These are phyloP conservation scores for Sporothrix curviconia DNA, from an alignment of 2,329 filamentous ascomycete species.

Conservation along the genomic window DNA sequence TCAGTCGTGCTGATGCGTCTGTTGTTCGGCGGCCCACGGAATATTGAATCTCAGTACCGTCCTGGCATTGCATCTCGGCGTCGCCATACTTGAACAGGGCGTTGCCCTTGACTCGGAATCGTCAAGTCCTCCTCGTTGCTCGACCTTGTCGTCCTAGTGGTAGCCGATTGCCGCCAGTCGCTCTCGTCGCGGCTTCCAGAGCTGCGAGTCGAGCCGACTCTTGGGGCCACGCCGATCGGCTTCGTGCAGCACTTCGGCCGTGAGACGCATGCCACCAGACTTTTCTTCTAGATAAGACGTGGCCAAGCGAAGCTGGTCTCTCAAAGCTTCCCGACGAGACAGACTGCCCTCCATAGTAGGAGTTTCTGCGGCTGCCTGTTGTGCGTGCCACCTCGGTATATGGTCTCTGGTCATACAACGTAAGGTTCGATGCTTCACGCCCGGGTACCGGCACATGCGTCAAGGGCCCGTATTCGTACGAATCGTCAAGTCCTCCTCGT, in stretches of 20 bases:
- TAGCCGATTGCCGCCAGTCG: conserved; percentile 55
- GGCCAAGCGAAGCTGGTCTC: conserved; percentile 38
- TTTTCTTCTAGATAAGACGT: conserved; percentile 48
- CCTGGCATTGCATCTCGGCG: conserved; percentile 51
- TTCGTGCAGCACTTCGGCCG: conserved; percentile 49
- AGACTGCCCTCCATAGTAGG: conserved; percentile 34
- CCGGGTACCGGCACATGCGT: conserved; percentile 19
- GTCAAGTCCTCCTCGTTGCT: conserved; percentile 54
- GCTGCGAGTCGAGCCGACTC: conserved; percentile 52
- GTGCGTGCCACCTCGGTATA: conserved; percentile 33
- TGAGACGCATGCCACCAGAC: conserved; percentile 42
- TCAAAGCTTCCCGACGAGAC: conserved; percentile 30
- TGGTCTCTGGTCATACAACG: conserved; percentile 34
- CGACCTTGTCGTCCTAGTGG: conserved; percentile 54
- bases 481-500: conserved; percentile 35
- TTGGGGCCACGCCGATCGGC: conserved; percentile 43
- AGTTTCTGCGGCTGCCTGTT: conserved; percentile 31
- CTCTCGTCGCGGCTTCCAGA: conserved; percentile 57
- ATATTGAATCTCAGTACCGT: conserved; percentile 57
- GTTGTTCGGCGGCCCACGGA: conserved; percentile 22
- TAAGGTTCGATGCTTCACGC: conserved; percentile 31
- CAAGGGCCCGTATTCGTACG: conserved; percentile 31
- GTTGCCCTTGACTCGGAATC: conserved; percentile 51
- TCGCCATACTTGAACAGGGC: conserved; percentile 51
- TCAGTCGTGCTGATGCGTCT: conserved; percentile 35